These are phyloP conservation scores for Sugiyamaella grinbergsii DNA, from an alignment of 1,139 yeast genomes.

Conservation along the genomic window DNA sequence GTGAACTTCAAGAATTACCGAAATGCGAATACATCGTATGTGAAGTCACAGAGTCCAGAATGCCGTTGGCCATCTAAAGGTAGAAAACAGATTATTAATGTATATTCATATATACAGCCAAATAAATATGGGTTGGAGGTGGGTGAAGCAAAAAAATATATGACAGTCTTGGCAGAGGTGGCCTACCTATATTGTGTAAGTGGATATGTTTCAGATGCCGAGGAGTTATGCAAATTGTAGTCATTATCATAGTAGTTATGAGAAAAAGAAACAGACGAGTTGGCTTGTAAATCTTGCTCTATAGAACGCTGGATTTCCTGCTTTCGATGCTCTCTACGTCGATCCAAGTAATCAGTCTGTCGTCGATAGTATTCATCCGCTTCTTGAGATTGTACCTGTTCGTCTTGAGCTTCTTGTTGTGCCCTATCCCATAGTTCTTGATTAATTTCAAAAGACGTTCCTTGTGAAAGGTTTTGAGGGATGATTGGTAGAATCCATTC, in stretches of 20 bases:
- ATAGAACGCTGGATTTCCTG: conserved; percentile 6
- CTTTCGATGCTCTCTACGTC: conserved; percentile 8
- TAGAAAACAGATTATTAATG: too few species aligned
- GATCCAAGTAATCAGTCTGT: conserved; percentile 18
- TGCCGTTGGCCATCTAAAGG: too few species aligned
- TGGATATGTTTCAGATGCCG: conserved; percentile 4
- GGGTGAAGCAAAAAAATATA: too few species aligned
- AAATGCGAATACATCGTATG: too few species aligned
- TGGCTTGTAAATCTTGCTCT: not conserved
- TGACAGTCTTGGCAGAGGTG: too few species aligned
- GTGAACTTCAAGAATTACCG: too few species aligned
- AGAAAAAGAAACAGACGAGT: not conserved
- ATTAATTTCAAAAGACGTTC: conserved; percentile 41
- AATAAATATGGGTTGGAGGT: too few species aligned
- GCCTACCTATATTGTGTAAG: not conserved
- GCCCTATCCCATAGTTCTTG: conserved; percentile 36
- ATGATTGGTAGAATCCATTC: conserved; percentile 75
- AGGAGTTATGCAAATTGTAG: not conserved
- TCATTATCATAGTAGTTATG: conserved; percentile 5
- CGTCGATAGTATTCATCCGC: conserved; percentile 25
- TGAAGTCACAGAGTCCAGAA: too few species aligned
- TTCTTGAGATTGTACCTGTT: conserved; percentile 24
- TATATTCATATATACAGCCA: too few species aligned
- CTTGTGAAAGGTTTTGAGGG: conserved; percentile 32
- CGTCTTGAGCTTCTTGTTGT: conserved; percentile 38